Evolutionary conservation across 306 rosid genomes (phyloP).

Genomic region (Cucurbita moschata): DNA sequence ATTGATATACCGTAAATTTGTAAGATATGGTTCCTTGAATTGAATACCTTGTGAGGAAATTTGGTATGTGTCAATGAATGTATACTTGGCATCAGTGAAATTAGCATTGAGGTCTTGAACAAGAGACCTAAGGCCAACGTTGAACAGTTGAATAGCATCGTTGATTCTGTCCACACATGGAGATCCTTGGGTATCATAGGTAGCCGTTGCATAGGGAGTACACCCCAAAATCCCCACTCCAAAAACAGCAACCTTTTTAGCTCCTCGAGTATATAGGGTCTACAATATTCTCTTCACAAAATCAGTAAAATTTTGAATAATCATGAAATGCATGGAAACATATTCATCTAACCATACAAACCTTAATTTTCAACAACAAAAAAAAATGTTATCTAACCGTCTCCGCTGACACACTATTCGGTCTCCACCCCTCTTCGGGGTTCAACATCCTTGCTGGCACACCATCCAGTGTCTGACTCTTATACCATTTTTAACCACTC

Average conservation of each 20-base stretch:
- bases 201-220: slow-evolving; percentile 26
- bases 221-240: slow-evolving; percentile 41
- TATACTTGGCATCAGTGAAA: slow-evolving; percentile 20
- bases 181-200: slow-evolving; percentile 20
- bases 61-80: slow-evolving; percentile 4
- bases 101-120: slow-evolving; percentile 24
- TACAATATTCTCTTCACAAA: background rate
- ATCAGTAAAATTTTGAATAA: background rate
- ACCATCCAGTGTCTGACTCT: no score
- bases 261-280: slow-evolving; percentile 26
- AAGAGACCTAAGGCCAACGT: slow-evolving; percentile 15
- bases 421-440: no score
- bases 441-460: no score
- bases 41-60: background rate
- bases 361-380: no score
- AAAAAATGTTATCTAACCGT: no score
- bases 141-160: slow-evolving; percentile 20
- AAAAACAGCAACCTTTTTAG: slow-evolving; percentile 39
- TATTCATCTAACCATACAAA: no score
- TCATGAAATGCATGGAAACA: background rate
- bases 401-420: no score
- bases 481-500: no score
- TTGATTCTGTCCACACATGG: slow-evolving; percentile 27
- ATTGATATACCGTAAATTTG: no score
- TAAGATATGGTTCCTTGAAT: background rate